Conservation (phyloP, 2,329 filamentous ascomycete species). For the Metarhizium guizhouense region DNA sequence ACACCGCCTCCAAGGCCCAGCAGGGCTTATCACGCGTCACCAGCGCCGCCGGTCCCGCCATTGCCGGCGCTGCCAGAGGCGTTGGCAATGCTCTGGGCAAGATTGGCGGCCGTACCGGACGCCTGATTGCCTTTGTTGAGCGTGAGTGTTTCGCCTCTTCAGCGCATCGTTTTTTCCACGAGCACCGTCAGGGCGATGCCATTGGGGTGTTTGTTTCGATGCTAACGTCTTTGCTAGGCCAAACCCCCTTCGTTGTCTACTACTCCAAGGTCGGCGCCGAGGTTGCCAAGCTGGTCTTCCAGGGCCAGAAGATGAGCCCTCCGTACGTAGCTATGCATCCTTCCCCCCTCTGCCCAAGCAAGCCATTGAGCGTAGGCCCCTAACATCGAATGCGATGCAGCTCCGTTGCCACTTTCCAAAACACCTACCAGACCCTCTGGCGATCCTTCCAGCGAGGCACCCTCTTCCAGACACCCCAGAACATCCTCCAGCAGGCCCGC, state of each 20-base stretch:
- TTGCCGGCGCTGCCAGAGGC: constrained; percentile 63
- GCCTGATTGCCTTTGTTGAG: constrained; percentile 71
- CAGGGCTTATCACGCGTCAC: constrained; percentile 77
- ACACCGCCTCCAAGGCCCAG: constrained; percentile 45
- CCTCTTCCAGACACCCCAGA: constrained; percentile 47
- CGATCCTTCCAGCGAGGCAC: constrained; percentile 60
- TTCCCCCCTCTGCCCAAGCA: constrained; percentile 5
- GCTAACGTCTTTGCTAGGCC: constrained; percentile 42
- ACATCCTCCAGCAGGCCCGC: constrained; percentile 49
- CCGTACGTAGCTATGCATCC: constrained; percentile 57
- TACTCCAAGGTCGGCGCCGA: constrained; percentile 86
- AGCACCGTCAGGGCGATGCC: background rate
- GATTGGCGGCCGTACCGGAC: constrained; percentile 76
- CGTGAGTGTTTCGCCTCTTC: constrained; percentile 52
- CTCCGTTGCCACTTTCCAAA: constrained; percentile 72
- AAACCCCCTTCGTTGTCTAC: constrained; percentile 81
- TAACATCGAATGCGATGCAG: constrained; percentile 34
- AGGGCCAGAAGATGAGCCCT: constrained; percentile 82
- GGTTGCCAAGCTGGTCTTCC: constrained; percentile 79
- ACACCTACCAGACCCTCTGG: constrained; percentile 69
- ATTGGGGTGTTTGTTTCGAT: background rate
- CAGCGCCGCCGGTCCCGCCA: constrained; percentile 68
- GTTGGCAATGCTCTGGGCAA: constrained; percentile 59
- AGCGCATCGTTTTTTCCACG: too few relatives aligned
- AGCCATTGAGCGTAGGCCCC: background rate